Evolutionary conservation across 305 asterid genomes (phyloP).

Genomic region (Solanum hybrid): DNA sequence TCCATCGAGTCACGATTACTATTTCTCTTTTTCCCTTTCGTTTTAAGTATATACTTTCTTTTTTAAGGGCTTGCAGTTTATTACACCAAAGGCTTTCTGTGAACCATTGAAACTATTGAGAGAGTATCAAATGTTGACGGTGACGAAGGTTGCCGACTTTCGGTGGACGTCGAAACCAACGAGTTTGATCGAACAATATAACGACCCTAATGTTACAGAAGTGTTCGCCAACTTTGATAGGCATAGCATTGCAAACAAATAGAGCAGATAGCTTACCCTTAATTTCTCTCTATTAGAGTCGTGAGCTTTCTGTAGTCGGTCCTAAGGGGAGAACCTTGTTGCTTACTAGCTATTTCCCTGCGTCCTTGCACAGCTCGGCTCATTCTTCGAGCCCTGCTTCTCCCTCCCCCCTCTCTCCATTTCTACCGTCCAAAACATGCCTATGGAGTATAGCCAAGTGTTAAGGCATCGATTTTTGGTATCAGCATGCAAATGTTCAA

Average conservation of each 20-base stretch:
- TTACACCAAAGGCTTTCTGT: background rate
- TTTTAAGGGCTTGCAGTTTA: background rate
- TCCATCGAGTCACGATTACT: background rate
- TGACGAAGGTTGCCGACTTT: background rate
- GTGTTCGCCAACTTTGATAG: background rate
- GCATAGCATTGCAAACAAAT: background rate
- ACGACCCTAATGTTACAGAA: background rate
- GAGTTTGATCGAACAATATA: background rate
- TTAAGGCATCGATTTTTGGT: background rate
- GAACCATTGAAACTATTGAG: background rate
- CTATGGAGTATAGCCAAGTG: background rate
- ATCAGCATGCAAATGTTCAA: background rate
- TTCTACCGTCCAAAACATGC: too few relatives aligned
- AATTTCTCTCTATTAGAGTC: background rate
- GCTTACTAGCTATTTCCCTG: background rate
- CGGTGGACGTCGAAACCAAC: accelerated
- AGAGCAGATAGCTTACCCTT: background rate
- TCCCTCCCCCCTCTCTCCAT: background rate
- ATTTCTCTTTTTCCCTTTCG: background rate
- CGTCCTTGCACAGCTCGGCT: background rate
- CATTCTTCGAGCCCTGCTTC: background rate
- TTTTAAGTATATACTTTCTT: background rate
- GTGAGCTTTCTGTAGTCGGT: background rate
- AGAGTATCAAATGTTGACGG: background rate
- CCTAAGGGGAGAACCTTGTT: background rate